These are phyloP conservation scores for Aspergillus wentii DNA, from an alignment of 495 filamentous ascomycete species.

Conservation along the genomic window DNA sequence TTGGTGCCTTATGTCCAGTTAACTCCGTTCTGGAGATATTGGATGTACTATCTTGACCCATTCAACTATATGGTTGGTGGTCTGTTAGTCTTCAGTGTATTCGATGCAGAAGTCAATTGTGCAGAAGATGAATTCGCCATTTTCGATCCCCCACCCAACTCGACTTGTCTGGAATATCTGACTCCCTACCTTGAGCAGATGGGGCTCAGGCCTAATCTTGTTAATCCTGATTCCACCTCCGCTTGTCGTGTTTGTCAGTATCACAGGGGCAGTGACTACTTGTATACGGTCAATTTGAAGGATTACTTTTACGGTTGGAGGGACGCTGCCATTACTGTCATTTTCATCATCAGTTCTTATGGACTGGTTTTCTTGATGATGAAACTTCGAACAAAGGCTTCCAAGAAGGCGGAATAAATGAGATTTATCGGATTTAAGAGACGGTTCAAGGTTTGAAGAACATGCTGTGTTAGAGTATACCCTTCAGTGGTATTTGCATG, in stretches of 20 bases:
- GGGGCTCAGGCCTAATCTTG: slow-evolving; percentile 40
- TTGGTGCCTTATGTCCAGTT: slow-evolving; percentile 42
- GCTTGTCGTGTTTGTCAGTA: slow-evolving; percentile 51
- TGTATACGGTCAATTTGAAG: slow-evolving; percentile 12
- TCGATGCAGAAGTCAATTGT: slow-evolving; percentile 46
- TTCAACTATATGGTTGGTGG: slow-evolving; percentile 54
- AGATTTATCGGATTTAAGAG: too few relatives aligned
- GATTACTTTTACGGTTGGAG: slow-evolving; percentile 17
- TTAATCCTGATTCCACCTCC: slow-evolving; percentile 36
- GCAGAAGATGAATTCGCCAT: slow-evolving; percentile 42
- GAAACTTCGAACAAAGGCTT: slow-evolving; percentile 13
- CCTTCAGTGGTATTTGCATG: too few relatives aligned
- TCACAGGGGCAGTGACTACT: slow-evolving; percentile 11
- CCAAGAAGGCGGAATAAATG: slow-evolving; percentile 13
- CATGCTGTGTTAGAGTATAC: too few relatives aligned
- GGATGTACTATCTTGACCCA: slow-evolving; percentile 66
- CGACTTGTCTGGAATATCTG: slow-evolving; percentile 49
- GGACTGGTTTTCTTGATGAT: slow-evolving; percentile 28
- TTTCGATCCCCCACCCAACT: slow-evolving; percentile 41
- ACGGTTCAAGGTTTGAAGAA: too few relatives aligned
- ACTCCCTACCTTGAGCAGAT: slow-evolving; percentile 27
- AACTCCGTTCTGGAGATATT: slow-evolving; percentile 61
- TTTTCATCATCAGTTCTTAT: slow-evolving; percentile 24
- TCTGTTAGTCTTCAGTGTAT: slow-evolving; percentile 47
- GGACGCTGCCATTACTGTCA: slow-evolving; percentile 20